These are phyloP conservation scores for Beauveria brongniartii DNA, from an alignment of 2,329 filamentous ascomycete genomes.

Conservation along the genomic window DNA sequence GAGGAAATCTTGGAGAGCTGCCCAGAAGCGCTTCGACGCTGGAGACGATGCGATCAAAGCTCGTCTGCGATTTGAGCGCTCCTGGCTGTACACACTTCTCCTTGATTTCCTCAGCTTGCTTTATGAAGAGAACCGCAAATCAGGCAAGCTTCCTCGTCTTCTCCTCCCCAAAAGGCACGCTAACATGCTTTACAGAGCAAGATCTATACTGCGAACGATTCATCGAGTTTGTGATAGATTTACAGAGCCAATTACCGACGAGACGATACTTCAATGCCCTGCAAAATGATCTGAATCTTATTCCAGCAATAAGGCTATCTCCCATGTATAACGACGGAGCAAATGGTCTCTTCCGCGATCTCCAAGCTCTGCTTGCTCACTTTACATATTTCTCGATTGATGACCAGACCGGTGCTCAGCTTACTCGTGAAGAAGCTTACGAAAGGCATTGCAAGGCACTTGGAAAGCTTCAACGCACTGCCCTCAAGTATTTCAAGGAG, in stretches of 20 bases:
- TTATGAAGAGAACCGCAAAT: slow-evolving; percentile 42
- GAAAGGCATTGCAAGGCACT: slow-evolving; percentile 70
- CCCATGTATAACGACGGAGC: slow-evolving; percentile 67
- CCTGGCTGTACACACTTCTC: slow-evolving; percentile 83
- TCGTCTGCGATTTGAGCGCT: slow-evolving; percentile 79
- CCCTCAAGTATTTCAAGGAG: slow-evolving; percentile 75
- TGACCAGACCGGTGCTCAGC: slow-evolving; percentile 76
- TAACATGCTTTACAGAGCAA: slow-evolving; percentile 45
- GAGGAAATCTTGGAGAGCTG: slow-evolving; percentile 84
- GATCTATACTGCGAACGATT: slow-evolving; percentile 87
- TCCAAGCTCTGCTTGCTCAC: slow-evolving; percentile 72
- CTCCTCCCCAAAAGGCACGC: not conserved
- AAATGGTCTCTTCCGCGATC: slow-evolving; percentile 71
- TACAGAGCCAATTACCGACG: slow-evolving; percentile 90
- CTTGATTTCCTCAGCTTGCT: slow-evolving; percentile 73
- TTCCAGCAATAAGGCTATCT: slow-evolving; percentile 71
- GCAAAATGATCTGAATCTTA: slow-evolving; percentile 74
- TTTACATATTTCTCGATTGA: slow-evolving; percentile 86
- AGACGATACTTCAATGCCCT: slow-evolving; percentile 87
- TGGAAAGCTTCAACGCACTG: slow-evolving; percentile 69
- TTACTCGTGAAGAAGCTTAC: slow-evolving; percentile 64
- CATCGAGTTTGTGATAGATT: slow-evolving; percentile 78
- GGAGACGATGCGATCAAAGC: slow-evolving; percentile 74
- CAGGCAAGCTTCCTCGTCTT: not conserved
- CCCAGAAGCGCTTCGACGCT: slow-evolving; percentile 77